Evolutionary conservation across 768 basidiomycete genomes (phyloP), one percentile per base, ranked within the genome.

Genomic region (Kondoa subrosea): DNA sequence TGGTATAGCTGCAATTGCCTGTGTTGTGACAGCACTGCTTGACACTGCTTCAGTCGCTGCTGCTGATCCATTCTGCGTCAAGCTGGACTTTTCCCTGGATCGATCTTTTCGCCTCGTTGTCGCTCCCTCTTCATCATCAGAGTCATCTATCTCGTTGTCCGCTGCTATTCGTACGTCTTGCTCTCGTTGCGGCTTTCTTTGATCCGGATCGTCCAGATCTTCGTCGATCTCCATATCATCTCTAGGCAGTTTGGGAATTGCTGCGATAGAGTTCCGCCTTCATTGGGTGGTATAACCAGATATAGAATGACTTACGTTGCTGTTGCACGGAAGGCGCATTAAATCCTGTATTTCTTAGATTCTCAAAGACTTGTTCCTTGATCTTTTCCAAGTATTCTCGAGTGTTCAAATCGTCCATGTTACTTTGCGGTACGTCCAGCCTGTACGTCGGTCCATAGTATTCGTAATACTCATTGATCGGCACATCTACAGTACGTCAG

Each of bases 391-490:
- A 81, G 77, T 97, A 99, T 69, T 88, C 88, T 2, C 83, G 84
- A 1, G 89, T 88, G 75, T 99, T 99, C 79, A 93, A 79, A 75
- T 99, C 93, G 72, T 95, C 91, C 69, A 90, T 87, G 76, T 97
- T 99, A 15, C 89, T 91, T 15, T 90, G 80, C 73, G 87, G 89
- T 31, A 99, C 95, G 75, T 99, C 90, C 33, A 99, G 82, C 76
- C 91, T 85, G 74, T 97, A 96, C 74, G 93, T 90, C 1, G 95
- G 95, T 0, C 95, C 95, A 77, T 96, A 97, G 77, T 97, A 97
- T 75, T 97, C 93, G 75, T 92, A 97, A 78, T 97, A 99, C 78
- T 99, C 95, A 74, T 97, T 99, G 71, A 92, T 87, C 1, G 95
- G 95, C 66, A 99, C 93, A 75, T 89, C 93, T 92, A 74, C 4